A percentile compares a stretch with the other conserved stretches of the same genome.
phyloP scores from a whole-genome alignment of 139 green algal species.

The Parachlorella kessleri region DNA sequence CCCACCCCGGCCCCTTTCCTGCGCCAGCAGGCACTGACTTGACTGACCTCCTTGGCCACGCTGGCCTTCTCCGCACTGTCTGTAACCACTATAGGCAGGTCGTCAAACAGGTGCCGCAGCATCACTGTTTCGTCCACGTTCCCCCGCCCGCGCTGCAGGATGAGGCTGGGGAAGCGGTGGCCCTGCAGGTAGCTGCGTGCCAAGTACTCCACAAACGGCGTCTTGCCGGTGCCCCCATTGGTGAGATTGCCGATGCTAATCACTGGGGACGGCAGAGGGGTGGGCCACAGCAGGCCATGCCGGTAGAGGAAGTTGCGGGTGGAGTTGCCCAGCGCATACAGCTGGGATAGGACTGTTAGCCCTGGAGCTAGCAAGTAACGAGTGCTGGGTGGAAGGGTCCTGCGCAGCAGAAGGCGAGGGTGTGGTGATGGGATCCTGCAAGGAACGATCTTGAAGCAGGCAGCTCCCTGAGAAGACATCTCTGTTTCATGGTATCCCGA shows the following conservation, averaged over 20 bases:
- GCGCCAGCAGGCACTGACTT: no score
- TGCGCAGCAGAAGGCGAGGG: slow-evolving; percentile 25
- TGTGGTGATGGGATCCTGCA: no score
- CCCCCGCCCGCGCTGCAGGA: slow-evolving; percentile 37
- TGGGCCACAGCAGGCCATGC: slow-evolving; percentile 26
- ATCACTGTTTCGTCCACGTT: slow-evolving; percentile 38
- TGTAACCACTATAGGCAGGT: slow-evolving; percentile 10
- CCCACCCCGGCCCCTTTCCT: no score
- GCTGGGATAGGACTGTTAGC: slow-evolving; percentile 7
- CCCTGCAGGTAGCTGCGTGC: slow-evolving; percentile 24
- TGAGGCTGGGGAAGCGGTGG: slow-evolving; percentile 29
- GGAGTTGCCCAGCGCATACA: slow-evolving; percentile 15
- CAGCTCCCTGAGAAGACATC: no score
- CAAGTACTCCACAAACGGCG: slow-evolving; percentile 41
- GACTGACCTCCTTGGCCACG: not conserved
- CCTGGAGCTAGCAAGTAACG: slow-evolving; percentile 35
- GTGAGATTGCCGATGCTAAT: slow-evolving; percentile 39
- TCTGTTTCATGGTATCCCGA: no score
- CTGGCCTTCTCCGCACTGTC: not conserved
- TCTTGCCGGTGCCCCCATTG: slow-evolving; percentile 38
- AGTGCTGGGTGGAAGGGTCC: slow-evolving; percentile 17
- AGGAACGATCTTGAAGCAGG: no score
- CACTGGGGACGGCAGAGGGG: slow-evolving; percentile 31
- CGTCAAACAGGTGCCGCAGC: slow-evolving; percentile 31
- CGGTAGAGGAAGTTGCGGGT: slow-evolving; percentile 34